phyloP scores from a whole-genome alignment of 805 yeast species.

The Schwanniomyces yamadae region DNA sequence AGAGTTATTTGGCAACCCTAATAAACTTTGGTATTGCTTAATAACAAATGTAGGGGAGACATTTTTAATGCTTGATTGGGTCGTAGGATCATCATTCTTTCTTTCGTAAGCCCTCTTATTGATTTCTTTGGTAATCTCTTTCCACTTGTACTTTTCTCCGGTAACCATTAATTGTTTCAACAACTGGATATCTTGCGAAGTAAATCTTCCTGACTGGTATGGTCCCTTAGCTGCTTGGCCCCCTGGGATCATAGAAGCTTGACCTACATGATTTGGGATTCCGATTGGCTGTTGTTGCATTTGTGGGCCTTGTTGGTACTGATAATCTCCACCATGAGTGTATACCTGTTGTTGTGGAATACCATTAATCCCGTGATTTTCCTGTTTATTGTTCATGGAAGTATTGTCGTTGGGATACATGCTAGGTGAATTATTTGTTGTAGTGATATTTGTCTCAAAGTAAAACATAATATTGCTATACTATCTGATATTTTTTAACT shows the following conservation, averaged over 20 bases:
- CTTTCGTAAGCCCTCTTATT: conserved; percentile 17
- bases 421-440: conserved; percentile 9
- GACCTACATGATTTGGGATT: not conserved
- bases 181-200: conserved; percentile 44
- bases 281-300: not conserved
- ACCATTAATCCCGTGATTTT: not conserved
- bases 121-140: conserved; percentile 47
- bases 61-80: conserved; percentile 26
- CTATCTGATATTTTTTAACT: no score
- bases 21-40: conserved; percentile 52
- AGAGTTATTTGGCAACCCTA: conserved; percentile 52
- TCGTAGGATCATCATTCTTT: conserved; percentile 8
- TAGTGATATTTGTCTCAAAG: conserved; percentile 18
- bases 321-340: not conserved
- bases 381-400: no score
- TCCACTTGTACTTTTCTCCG: conserved; percentile 62
- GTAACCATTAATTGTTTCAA: conserved; percentile 46
- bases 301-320: not conserved
- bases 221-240: not conserved
- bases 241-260: not conserved
- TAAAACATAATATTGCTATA: conserved; percentile 18
- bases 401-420: conserved; percentile 7
- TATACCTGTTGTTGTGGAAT: not conserved
- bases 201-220: conserved; percentile 24
- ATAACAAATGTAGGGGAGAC: conserved; percentile 54